Evolutionary conservation across 805 yeast species (phyloP).

Genomic region (Candida pseudofarinosa): DNA sequence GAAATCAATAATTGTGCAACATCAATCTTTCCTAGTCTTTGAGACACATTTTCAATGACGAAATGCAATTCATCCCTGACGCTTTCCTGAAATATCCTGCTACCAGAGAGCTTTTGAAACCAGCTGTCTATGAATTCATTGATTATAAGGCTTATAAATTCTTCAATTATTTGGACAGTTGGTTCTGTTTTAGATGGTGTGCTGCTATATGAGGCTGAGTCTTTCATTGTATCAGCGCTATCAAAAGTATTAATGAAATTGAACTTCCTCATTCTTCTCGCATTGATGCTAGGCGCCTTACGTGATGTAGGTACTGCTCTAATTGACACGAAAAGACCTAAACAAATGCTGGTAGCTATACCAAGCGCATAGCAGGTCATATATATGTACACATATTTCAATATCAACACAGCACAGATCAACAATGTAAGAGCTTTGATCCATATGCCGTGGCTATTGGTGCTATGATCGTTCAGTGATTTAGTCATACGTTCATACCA

Average conservation of each 20-base stretch:
- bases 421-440: not conserved
- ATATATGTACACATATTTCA: not conserved
- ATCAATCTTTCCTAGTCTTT: conserved; percentile 44
- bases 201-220: not conserved
- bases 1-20: conserved; percentile 54
- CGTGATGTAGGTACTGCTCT: not conserved
- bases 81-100: conserved; percentile 29
- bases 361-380: not conserved
- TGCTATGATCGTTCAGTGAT: not conserved
- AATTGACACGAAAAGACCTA: not conserved
- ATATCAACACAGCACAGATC: not conserved
- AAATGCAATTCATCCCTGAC: conserved; percentile 42
- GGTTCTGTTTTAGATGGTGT: not conserved
- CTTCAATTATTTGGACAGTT: conserved; percentile 36
- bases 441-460: not conserved
- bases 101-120: conserved; percentile 45
- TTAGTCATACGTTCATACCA: not conserved
- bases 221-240: no score
- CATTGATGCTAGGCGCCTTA: not conserved
- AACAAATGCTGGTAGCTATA: not conserved
- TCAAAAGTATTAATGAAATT: not conserved
- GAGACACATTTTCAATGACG: conserved; percentile 39
- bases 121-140: conserved; percentile 55
- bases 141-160: conserved; percentile 44
- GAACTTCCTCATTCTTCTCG: not conserved